Conservation (phyloP, 202 grass and related monocot genomes). For the Miscanthus sacchariflorus region DNA sequence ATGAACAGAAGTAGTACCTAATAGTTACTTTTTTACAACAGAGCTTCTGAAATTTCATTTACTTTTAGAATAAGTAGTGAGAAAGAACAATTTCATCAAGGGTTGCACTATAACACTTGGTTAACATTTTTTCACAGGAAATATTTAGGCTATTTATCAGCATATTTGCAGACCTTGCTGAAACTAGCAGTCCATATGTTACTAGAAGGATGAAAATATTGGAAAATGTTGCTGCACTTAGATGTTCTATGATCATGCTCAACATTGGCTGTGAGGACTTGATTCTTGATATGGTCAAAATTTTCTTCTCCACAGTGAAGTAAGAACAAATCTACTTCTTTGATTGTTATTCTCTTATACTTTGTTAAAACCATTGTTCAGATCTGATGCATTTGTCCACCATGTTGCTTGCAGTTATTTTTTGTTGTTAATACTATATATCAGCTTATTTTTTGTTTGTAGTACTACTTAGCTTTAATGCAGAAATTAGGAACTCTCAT, state of each 20-base stretch:
- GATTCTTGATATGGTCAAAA: constrained; percentile 86
- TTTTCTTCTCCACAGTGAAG: constrained; percentile 84
- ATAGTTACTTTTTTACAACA: constrained; percentile 32
- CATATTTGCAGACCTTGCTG: constrained; percentile 81
- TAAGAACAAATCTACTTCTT: constrained; percentile 46
- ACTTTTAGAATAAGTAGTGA: constrained; percentile 29
- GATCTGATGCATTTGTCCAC: constrained; percentile 25
- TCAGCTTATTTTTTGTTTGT: not conserved
- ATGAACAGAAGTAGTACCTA: not conserved
- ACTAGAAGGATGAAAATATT: constrained; percentile 94
- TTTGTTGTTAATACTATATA: not conserved
- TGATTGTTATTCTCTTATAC: constrained; percentile 35
- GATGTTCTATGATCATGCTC: constrained; percentile 88
- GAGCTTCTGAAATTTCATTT: constrained; percentile 24
- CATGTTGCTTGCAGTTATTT: constrained; percentile 23
- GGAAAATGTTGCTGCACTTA: constrained; percentile 84
- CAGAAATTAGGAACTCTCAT: not conserved
- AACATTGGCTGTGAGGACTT: constrained; percentile 86
- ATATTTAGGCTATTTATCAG: constrained; percentile 92
- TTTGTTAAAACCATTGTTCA: constrained; percentile 27
- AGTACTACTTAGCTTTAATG: not conserved
- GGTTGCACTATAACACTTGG: constrained; percentile 24
- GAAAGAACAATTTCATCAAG: constrained; percentile 7
- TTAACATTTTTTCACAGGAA: constrained; percentile 68
- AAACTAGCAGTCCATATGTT: constrained; percentile 86